Conservation (phyloP, 2,329 filamentous ascomycete species). For the Fusarium poae region DNA sequence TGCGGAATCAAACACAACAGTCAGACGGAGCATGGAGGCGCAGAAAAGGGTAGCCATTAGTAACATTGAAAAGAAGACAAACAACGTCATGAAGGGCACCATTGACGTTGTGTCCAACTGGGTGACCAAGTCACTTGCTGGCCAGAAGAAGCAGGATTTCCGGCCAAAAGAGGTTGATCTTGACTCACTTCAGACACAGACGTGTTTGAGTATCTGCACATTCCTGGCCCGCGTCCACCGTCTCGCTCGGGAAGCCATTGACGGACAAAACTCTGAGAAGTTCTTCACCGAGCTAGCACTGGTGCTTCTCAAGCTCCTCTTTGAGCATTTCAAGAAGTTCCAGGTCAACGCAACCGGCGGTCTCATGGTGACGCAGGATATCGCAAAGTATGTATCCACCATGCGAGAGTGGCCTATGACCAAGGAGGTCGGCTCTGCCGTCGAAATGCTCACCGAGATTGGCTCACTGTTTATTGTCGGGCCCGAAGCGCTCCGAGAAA, state of each 20-base stretch:
- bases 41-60: slow-evolving; percentile 79
- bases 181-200: slow-evolving; percentile 86
- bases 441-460: slow-evolving; percentile 92
- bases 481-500: slow-evolving; percentile 79
- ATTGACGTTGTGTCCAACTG: slow-evolving; percentile 80
- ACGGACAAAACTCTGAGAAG: slow-evolving; percentile 84
- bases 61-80: slow-evolving; percentile 86
- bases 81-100: slow-evolving; percentile 68
- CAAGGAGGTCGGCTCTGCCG: slow-evolving; percentile 74
- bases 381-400: slow-evolving; percentile 90
- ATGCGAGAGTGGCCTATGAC: slow-evolving; percentile 84
- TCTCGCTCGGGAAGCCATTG: slow-evolving; percentile 76
- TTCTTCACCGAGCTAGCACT: slow-evolving; percentile 88
- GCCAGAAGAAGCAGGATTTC: slow-evolving; percentile 91
- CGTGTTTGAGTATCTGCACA: slow-evolving; percentile 82
- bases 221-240: slow-evolving; percentile 80
- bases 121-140: slow-evolving; percentile 77
- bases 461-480: slow-evolving; percentile 96
- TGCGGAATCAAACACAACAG: slow-evolving; percentile 89
- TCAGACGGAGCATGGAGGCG: slow-evolving; percentile 89
- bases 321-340: slow-evolving; percentile 96
- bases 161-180: slow-evolving; percentile 84
- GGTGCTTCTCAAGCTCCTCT: slow-evolving; percentile 80
- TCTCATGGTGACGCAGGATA: slow-evolving; percentile 95
- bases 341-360: slow-evolving; percentile 92